phyloP scores from a whole-genome alignment of 192 early-diverging fungal genomes.

The Coemansia sp. region DNA sequence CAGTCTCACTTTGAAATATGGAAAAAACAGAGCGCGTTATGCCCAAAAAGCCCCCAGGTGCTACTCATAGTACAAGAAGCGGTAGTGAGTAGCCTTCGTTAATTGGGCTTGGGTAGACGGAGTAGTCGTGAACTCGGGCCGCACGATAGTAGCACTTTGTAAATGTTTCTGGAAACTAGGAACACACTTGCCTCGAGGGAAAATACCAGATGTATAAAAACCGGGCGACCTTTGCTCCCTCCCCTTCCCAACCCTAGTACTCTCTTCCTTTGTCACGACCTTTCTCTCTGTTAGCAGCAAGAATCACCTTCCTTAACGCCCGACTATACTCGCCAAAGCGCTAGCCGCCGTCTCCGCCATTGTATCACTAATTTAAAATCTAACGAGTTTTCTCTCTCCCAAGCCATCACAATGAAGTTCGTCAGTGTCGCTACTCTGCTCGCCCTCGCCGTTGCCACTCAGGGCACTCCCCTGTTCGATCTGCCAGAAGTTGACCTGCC shows the following conservation, averaged over 20 bases:
- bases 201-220: neutral
- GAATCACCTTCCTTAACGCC: neutral
- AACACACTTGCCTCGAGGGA: neutral
- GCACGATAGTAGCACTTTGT: too few relatives aligned
- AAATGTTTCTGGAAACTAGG: neutral
- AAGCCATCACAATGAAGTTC: constrained; percentile 28
- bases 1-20: neutral
- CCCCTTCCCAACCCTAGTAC: neutral
- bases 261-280: neutral
- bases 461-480: constrained; percentile 21
- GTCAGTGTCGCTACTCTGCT: constrained; percentile 26
- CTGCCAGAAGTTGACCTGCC: neutral
- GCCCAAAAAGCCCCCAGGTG: neutral
- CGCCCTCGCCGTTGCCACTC: constrained; percentile 30
- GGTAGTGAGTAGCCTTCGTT: neutral
- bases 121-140: neutral
- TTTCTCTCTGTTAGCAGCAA: neutral
- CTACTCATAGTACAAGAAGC: neutral
- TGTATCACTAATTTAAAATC: neutral
- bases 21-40: neutral
- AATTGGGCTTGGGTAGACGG: neutral
- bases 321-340: neutral
- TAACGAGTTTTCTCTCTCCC: neutral
- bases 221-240: neutral
- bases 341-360: too few relatives aligned